Base-by-base conservation (phyloP, 306 rosid species). In the Styphnolobium japonicum region DNA sequence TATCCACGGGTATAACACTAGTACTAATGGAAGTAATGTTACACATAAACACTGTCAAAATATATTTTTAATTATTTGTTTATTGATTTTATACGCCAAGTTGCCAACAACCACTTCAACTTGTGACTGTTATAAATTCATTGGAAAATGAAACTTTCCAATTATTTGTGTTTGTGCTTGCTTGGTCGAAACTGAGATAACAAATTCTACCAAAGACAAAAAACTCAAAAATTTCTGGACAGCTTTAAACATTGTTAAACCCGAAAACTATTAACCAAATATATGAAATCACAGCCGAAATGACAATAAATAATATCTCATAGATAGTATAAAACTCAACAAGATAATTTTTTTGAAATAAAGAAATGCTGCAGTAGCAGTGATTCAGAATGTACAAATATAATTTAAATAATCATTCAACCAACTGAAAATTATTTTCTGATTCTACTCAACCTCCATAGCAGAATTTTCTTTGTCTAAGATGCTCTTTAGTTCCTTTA, bases 361-460 rank as follows among this genome's bases (percentile, higher is more conserved):
- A 55, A 67, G 12, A 52, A 64, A 22, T 12, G 15, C 21, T 1
- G 27, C 46, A 25, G 43, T 43, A 45, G 21, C 45, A 65, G 64
- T 37, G n/a, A 76, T 42, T 40, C 73, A 76, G 70, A 80, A 83
- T 83, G 64, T 56, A 76, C 79, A 76, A 61, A 67, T 14, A 33
- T 21, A 67, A 53, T 18, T 64, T 18, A 63, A 22, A 16, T 10
- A 77, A 53, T 60, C 53, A 22, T 34, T 46, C 53, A 70, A 55
- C 22, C 52, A 37, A 64, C 18, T 10, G 22, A 16, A 56, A 42
- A 67, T 31, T 53, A 34, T 33, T 37, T 49, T 67, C 69, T 60
- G 61, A 78, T 75, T 61, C 90, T 91, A 88, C 78, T 91, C 91
- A 77, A 83, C 83, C 75, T 92, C 95, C 95, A 83, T 86, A 46